These are phyloP conservation scores for Phaeophleospora eucalypticola DNA, from an alignment of 2,329 filamentous ascomycete genomes.

Conservation along the genomic window DNA sequence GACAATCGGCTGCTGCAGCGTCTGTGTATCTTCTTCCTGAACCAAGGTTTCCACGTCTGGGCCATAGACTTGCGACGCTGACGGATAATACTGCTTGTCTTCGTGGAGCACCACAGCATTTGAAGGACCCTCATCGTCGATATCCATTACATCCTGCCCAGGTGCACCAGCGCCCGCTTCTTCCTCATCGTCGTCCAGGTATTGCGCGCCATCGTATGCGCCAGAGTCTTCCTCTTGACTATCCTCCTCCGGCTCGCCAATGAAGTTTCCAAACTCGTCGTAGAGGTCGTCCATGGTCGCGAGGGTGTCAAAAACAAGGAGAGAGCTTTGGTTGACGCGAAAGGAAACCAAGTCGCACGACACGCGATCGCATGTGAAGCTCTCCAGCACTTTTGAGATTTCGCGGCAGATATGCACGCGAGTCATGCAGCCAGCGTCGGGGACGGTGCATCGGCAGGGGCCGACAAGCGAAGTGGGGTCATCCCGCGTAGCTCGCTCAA, in stretches of 20 bases:
- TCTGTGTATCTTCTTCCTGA: slow-evolving; percentile 94
- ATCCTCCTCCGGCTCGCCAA: slow-evolving; percentile 85
- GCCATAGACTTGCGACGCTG: slow-evolving; percentile 93
- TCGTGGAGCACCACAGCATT: slow-evolving; percentile 98
- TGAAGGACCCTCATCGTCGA: slow-evolving; percentile 84
- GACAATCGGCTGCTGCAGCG: slow-evolving; percentile 86
- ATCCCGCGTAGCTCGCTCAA: neutral
- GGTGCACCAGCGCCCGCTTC: slow-evolving; percentile 46
- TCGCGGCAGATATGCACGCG: slow-evolving; percentile 1
- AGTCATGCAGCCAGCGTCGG: neutral
- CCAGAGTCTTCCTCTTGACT: slow-evolving; percentile 79
- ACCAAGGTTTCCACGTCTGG: slow-evolving; percentile 92
- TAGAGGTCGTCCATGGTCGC: slow-evolving; percentile 86
- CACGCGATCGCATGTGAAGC: slow-evolving; percentile 8
- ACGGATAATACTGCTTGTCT: slow-evolving; percentile 99
- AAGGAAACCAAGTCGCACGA: slow-evolving; percentile 4
- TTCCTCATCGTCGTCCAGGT: slow-evolving; percentile 68
- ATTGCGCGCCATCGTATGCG: slow-evolving; percentile 72
- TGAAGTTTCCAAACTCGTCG: slow-evolving; percentile 99
- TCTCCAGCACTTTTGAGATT: neutral
- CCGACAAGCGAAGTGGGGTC: neutral
- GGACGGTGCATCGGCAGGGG: neutral
- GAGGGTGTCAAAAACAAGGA: slow-evolving; percentile 7
- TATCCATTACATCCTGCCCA: slow-evolving; percentile 86
- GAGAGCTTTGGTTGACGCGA: neutral